Evolutionary conservation across 306 rosid genomes (phyloP).

Genomic region (Medicago lupulina): DNA sequence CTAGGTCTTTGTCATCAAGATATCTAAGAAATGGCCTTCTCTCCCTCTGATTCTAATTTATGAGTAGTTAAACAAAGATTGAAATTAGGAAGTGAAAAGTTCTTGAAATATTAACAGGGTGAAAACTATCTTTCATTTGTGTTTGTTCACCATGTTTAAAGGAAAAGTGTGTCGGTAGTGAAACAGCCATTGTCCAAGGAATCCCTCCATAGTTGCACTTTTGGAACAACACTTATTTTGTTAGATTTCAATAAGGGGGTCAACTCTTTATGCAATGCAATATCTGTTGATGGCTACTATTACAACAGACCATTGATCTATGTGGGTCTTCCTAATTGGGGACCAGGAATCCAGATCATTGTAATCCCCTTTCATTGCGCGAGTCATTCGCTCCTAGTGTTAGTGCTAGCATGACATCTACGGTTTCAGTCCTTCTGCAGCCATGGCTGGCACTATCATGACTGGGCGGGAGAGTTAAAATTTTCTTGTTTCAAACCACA

Average conservation of each 20-base stretch:
- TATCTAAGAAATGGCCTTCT: not conserved
- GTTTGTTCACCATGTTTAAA: not conserved
- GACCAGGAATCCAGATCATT: conserved; percentile 5
- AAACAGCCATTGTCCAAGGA: not conserved
- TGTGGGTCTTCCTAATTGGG: conserved; percentile 17
- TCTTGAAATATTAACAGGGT: conserved; percentile 1
- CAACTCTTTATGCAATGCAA: not conserved
- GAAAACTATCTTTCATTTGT: not conserved
- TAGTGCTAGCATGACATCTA: not conserved
- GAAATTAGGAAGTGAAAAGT: not conserved
- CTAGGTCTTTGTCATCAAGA: not conserved
- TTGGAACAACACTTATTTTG: not conserved
- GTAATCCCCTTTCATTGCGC: not conserved
- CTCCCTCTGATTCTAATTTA: not conserved
- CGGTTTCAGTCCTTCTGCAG: not conserved
- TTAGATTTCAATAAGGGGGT: conserved; percentile 3
- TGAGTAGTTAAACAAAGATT: not conserved
- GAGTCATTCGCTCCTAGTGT: not conserved
- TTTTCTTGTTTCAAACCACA: not conserved
- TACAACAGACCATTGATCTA: not conserved
- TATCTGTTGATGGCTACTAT: not conserved
- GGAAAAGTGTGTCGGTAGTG: not conserved
- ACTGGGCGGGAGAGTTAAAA: conserved; percentile 4
- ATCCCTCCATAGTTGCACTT: not conserved
- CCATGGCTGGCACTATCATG: not conserved